A percentile compares a stretch with the other conserved stretches of the same genome.
phyloP scores from a whole-genome alignment of 73 alveolate species.

The Tetrahymena borealis region DNA sequence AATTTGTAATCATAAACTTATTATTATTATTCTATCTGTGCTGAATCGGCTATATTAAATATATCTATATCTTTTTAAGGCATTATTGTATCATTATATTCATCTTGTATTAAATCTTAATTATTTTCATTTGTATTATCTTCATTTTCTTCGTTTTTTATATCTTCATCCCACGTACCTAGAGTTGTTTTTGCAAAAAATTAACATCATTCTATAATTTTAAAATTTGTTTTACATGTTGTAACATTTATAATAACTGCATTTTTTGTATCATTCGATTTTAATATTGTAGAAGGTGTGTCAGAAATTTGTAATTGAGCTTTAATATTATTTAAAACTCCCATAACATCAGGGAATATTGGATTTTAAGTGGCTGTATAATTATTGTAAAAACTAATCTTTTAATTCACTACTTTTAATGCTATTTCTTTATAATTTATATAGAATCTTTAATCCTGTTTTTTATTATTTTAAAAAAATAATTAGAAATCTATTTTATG shows the following conservation, averaged over 20 bases:
- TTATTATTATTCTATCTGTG: neutral
- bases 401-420: neutral
- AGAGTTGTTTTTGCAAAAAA: neutral
- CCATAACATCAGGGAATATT: neutral
- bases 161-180: constrained; percentile 2
- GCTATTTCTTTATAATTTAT: neutral
- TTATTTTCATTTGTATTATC: neutral
- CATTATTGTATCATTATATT: neutral
- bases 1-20: neutral
- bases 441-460: neutral
- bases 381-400: neutral
- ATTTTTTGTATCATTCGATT: neutral
- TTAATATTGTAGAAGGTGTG: neutral
- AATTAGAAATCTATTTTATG: too few species aligned
- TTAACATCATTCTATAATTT: neutral
- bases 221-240: neutral
- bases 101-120: neutral
- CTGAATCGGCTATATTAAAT: neutral
- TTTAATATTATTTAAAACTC: neutral
- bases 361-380: neutral
- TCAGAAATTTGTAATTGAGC: neutral
- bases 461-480: neutral
- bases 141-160: too few species aligned
- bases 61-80: neutral
- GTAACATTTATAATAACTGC: neutral